Conservation (phyloP, 2,329 filamentous ascomycete species). For the Sclerotinia nivalis region DNA sequence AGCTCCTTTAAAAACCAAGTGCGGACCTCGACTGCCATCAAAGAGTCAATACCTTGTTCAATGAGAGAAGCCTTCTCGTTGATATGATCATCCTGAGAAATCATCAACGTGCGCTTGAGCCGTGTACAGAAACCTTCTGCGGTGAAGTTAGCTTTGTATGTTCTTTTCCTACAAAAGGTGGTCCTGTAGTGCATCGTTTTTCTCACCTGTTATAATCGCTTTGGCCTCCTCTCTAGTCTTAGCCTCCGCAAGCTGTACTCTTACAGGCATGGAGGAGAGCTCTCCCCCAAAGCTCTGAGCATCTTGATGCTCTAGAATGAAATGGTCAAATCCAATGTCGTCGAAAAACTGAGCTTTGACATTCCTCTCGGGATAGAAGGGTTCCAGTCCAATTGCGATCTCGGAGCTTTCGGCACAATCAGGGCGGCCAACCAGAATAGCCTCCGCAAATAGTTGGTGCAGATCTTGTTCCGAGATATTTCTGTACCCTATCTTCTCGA, state of each 20-base stretch:
- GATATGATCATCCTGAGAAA: background rate
- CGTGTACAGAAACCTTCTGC: background rate
- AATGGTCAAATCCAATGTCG: too few species aligned
- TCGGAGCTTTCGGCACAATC: background rate
- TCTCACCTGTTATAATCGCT: too few species aligned
- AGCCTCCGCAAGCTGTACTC: too few species aligned
- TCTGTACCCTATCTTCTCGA: conserved; percentile 17
- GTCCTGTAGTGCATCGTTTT: too few species aligned
- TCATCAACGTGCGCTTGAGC: background rate
- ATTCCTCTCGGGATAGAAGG: background rate
- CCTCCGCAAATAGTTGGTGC: conserved; percentile 47
- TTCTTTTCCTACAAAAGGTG: too few species aligned
- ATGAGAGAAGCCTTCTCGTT: background rate
- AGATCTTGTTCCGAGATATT: conserved; percentile 43
- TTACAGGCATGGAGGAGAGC: too few species aligned
- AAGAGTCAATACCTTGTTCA: conserved; percentile 15
- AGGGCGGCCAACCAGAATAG: conserved; percentile 41
- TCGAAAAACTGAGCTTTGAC: too few species aligned
- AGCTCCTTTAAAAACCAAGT: conserved; percentile 22
- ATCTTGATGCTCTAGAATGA: too few species aligned
- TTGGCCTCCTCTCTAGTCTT: too few species aligned
- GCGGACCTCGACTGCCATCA: conserved; percentile 12
- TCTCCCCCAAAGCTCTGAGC: too few species aligned
- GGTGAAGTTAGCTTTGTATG: too few species aligned
- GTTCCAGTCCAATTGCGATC: background rate